Percentiles rank a stretch among this genome's conserved stretches.
Conservation (phyloP, 805 yeast genomes). For the Wickerhamiella qilinensis region DNA sequence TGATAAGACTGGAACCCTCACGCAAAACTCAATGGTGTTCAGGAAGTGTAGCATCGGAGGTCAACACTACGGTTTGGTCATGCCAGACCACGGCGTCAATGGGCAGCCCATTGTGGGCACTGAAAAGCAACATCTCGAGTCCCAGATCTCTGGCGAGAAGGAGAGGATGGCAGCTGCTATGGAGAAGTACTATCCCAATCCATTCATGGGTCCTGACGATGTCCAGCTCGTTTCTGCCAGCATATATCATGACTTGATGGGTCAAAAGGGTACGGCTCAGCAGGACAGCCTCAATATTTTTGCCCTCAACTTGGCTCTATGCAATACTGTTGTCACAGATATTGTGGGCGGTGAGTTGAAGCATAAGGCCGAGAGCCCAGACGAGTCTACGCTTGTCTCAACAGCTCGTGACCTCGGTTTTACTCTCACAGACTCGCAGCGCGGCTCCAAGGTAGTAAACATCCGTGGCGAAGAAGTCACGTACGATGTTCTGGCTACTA, state of each 20-base stretch:
- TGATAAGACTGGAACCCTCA: constrained; percentile 72
- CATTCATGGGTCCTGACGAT: constrained; percentile 31
- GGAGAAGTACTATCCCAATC: constrained; percentile 23
- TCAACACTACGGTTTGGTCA: constrained; percentile 37
- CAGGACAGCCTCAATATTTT: constrained; percentile 37
- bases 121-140: constrained; percentile 29
- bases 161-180: constrained; percentile 33
- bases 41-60: constrained; percentile 62
- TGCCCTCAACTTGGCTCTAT: constrained; percentile 49
- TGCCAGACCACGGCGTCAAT: not conserved
- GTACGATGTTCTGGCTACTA: constrained; percentile 36
- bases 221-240: constrained; percentile 46
- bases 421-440: constrained; percentile 37
- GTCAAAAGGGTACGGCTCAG: constrained; percentile 27
- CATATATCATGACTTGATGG: constrained; percentile 37
- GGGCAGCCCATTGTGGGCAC: constrained; percentile 17
- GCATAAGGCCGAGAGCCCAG: constrained; percentile 71
- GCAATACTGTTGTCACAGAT: constrained; percentile 64
- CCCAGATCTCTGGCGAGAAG: constrained; percentile 28
- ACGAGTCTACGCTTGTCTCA: constrained; percentile 66
- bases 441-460: constrained; percentile 30
- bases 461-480: constrained; percentile 30
- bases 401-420: constrained; percentile 62
- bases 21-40: constrained; percentile 77
- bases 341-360: constrained; percentile 25